These are phyloP conservation scores for Colletotrichum limetticola DNA, from an alignment of 2,329 filamentous ascomycete genomes.

Conservation along the genomic window DNA sequence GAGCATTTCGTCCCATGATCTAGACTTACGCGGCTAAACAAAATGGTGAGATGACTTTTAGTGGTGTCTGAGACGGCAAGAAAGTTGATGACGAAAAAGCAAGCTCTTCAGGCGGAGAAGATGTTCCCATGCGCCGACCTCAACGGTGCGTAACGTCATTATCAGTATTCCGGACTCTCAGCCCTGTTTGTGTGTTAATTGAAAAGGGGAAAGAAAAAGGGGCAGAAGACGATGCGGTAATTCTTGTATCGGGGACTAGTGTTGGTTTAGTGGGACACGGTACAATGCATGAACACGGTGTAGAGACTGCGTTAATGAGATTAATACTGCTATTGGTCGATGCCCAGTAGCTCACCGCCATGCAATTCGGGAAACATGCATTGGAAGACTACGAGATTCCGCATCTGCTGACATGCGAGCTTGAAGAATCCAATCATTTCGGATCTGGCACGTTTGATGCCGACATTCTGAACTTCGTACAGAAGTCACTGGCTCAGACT, in stretches of 20 bases:
- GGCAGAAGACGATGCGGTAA: background rate
- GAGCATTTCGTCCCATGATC: background rate
- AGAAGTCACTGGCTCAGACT: background rate
- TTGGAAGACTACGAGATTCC: background rate
- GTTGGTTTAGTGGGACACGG: background rate
- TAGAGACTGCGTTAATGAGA: background rate
- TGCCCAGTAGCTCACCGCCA: background rate
- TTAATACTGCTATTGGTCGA: background rate
- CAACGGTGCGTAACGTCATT: background rate
- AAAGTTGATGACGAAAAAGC: background rate
- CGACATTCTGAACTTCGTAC: background rate
- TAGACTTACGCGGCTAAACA: background rate
- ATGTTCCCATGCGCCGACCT: conserved; percentile 1
- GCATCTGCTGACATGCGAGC: background rate
- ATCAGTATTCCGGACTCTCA: too few species aligned
- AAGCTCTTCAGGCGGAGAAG: conserved; percentile 17
- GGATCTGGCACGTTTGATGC: background rate
- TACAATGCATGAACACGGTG: conserved; percentile 20
- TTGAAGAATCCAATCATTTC: background rate
- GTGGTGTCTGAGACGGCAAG: background rate
- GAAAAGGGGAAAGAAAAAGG: background rate
- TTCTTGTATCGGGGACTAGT: conserved; percentile 15
- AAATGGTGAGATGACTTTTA: background rate
- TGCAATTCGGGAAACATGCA: conserved; percentile 7
- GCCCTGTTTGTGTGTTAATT: background rate